phyloP scores from a whole-genome alignment of 1,284 basidiomycete genomes.

The Spongispora temasekensis region DNA sequence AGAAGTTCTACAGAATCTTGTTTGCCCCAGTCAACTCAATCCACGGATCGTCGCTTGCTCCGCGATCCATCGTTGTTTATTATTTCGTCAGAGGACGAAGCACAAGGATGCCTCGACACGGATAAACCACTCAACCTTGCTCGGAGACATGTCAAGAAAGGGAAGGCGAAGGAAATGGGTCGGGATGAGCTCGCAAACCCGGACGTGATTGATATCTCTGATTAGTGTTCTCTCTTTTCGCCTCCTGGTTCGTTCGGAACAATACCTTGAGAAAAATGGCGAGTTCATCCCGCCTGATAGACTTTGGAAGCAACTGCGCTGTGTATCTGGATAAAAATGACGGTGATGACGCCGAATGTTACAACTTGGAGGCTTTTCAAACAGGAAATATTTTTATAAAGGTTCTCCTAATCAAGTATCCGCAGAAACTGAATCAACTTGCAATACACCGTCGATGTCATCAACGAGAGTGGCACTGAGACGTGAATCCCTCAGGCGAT shows the following conservation, averaged over 20 bases:
- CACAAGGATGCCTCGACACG: neutral
- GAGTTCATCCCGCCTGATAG: too few species aligned
- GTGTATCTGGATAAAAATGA: neutral
- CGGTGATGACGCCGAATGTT: too few species aligned
- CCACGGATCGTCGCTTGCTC: slow-evolving; percentile 11
- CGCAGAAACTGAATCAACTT: too few species aligned
- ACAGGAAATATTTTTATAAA: too few species aligned
- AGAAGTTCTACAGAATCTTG: slow-evolving; percentile 14
- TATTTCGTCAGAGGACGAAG: slow-evolving; percentile 28
- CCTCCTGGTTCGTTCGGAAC: neutral
- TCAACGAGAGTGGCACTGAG: too few species aligned
- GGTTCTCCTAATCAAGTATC: too few species aligned
- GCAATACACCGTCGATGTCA: too few species aligned
- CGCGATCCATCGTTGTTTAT: slow-evolving; percentile 31
- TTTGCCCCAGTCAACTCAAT: slow-evolving; percentile 19
- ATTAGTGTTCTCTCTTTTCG: slow-evolving; percentile 14
- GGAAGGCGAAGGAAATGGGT: slow-evolving; percentile 4
- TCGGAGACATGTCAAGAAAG: slow-evolving; percentile 11
- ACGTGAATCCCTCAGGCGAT: too few species aligned
- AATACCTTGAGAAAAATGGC: neutral
- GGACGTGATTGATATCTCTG: slow-evolving; percentile 35
- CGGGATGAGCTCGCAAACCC: slow-evolving; percentile 22
- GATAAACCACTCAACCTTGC: slow-evolving; percentile 2
- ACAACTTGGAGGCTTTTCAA: too few species aligned
- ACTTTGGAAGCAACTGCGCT: too few species aligned